These are phyloP conservation scores for Boletus edulis DNA, from an alignment of 768 basidiomycete genomes.

Conservation along the genomic window DNA sequence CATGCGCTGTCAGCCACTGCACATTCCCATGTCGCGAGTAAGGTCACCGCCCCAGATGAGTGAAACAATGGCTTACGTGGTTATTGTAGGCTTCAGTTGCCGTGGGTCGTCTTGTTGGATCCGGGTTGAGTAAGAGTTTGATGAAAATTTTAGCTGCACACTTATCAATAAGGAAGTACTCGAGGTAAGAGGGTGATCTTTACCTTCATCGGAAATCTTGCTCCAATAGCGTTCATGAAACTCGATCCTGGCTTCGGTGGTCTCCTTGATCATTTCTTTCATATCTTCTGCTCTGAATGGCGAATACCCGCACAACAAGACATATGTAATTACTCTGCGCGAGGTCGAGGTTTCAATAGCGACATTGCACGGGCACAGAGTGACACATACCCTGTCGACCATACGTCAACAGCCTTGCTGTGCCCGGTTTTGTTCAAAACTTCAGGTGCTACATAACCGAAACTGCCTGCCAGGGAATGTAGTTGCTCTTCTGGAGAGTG, in stretches of 20 bases:
- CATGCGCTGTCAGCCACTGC: slow-evolving; percentile 74
- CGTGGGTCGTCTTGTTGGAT: slow-evolving; percentile 70
- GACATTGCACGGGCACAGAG: neutral
- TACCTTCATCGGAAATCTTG: slow-evolving; percentile 79
- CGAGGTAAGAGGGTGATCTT: slow-evolving; percentile 4
- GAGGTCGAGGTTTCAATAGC: neutral
- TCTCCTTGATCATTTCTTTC: slow-evolving; percentile 75
- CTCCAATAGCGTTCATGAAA: slow-evolving; percentile 96
- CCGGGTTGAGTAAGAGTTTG: slow-evolving; percentile 60
- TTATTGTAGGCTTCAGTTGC: slow-evolving; percentile 68
- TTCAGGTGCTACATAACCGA: slow-evolving; percentile 92
- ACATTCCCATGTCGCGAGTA: neutral
- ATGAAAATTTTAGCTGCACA: slow-evolving; percentile 82
- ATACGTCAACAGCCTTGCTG: slow-evolving; percentile 89
- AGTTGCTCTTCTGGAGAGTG: slow-evolving; percentile 70
- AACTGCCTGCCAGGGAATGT: slow-evolving; percentile 70
- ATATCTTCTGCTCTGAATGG: slow-evolving; percentile 88
- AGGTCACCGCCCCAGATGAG: neutral
- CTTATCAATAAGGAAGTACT: neutral
- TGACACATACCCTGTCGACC: slow-evolving; percentile 81
- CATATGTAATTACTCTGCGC: slow-evolving; percentile 87
- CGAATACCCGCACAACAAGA: slow-evolving; percentile 91
- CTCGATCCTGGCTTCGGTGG: slow-evolving; percentile 78
- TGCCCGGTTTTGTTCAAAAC: slow-evolving; percentile 81
- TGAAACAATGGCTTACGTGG: slow-evolving; percentile 43